Evolutionary conservation across 345 rosid genomes (phyloP), one percentile per base, ranked within the genome.

Genomic region (Eucalyptus cloeziana): DNA sequence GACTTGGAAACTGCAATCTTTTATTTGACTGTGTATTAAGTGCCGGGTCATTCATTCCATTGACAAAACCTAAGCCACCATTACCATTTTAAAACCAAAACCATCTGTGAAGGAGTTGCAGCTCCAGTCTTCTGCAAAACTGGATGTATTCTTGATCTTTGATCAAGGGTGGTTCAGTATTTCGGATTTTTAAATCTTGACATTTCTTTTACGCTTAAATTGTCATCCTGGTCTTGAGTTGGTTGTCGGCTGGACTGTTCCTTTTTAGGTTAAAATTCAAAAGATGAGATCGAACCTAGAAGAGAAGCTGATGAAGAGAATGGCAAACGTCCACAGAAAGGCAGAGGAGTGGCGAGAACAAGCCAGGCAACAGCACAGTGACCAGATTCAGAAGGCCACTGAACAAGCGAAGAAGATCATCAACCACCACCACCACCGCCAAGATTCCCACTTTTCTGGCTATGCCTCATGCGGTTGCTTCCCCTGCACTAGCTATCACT

Each of bases 251-350:
- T 49, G 90, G 19, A 30, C 62, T 7, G 44, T 44, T 81, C 76
- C 49, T 80, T 89, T 85, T 31, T 89, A 97, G 99, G 96, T 96
- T 92, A 97, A 96, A 93, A 96, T 96, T 88, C 97, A 96, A 49
- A 96, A 92, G 92, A 96, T 96, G 99, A 96, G 97, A 91, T 95
- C 99, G 47, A 94, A 93, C 89, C 87, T 95, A 10, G 99, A 97
- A 88, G 98, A 96, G 90, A 96, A 97, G 92, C 51, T 96, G 90
- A 96, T 97, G 99, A 96, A 94, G 92, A 95, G 98, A 89, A 96
- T 96, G 98, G 93, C 94, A 19, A 51, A 83, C 37, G 99, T 96
- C 71, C 96, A 94, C 50, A 90, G 94, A 89, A 95, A 92, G 90
- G 98, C 99, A 2, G 96, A 96, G 91, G 99, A 97, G 58, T 95